Evolutionary conservation across 1,284 basidiomycete genomes (phyloP).

Genomic region (Irpex rosettiformis): DNA sequence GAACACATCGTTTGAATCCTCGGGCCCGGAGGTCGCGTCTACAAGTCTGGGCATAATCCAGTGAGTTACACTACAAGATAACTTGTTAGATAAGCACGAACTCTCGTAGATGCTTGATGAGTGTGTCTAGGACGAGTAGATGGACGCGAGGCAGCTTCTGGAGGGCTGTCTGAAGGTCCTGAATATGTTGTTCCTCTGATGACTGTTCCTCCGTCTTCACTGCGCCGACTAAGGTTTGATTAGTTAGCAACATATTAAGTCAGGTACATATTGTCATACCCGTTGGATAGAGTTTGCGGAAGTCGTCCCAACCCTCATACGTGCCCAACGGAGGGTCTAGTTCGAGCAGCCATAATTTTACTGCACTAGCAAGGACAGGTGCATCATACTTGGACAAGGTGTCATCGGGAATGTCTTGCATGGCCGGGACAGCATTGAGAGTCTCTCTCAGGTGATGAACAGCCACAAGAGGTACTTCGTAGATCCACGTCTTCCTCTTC

Average conservation of each 20-base stretch:
- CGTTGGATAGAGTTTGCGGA: constrained; percentile 78
- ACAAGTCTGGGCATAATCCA: constrained; percentile 50
- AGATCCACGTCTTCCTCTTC: constrained; percentile 90
- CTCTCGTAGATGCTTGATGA: constrained; percentile 78
- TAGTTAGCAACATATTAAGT: constrained; percentile 1
- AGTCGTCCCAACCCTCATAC: constrained; percentile 89
- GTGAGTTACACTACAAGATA: neutral
- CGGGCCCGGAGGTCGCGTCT: constrained; percentile 49
- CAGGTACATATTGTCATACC: constrained; percentile 29
- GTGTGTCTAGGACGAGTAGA: constrained; percentile 76
- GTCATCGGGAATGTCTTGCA: constrained; percentile 61
- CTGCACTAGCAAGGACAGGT: constrained; percentile 78
- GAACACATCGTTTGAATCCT: constrained; percentile 75
- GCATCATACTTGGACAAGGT: constrained; percentile 77
- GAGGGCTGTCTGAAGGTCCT: constrained; percentile 68
- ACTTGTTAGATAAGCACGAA: constrained; percentile 27
- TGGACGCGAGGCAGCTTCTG: constrained; percentile 78
- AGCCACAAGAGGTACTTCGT: constrained; percentile 80
- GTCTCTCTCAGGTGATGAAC: constrained; percentile 82
- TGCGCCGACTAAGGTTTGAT: constrained; percentile 45
- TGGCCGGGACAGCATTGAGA: constrained; percentile 70
- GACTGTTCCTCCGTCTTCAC: constrained; percentile 49
- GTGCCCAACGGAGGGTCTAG: constrained; percentile 79
- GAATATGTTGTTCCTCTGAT: constrained; percentile 56
- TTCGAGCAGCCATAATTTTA: constrained; percentile 87